These are phyloP conservation scores for Pleurotus platypus DNA, from an alignment of 768 basidiomycete species.

Conservation along the genomic window DNA sequence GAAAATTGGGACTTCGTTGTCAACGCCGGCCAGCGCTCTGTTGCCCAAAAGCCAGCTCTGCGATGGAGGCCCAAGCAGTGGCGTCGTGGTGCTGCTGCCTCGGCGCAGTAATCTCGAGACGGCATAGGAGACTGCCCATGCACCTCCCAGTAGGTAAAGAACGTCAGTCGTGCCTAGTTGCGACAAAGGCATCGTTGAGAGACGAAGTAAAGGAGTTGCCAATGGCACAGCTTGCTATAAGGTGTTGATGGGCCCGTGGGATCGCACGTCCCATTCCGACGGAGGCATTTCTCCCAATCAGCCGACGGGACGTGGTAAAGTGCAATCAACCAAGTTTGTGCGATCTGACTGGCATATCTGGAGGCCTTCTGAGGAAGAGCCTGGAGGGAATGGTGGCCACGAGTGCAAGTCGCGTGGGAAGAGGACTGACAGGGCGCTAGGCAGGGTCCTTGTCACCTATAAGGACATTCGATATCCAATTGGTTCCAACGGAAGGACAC, in stretches of 20 bases:
- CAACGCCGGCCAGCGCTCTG: slow-evolving; percentile 21
- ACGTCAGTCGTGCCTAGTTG: not conserved
- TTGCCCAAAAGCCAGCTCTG: slow-evolving; percentile 40
- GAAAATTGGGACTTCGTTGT: slow-evolving; percentile 28
- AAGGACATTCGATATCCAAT: no score
- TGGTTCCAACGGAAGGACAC: no score
- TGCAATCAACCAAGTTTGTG: no score
- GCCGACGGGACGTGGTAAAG: not conserved
- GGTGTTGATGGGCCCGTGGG: not conserved
- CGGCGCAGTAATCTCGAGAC: not conserved
- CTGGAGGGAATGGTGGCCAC: no score
- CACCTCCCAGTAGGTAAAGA: not conserved
- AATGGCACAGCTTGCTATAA: not conserved
- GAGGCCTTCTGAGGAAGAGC: no score
- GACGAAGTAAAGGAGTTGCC: not conserved
- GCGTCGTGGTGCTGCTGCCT: slow-evolving; percentile 20
- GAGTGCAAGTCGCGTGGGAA: no score
- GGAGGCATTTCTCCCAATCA: not conserved
- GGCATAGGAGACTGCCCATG: not conserved
- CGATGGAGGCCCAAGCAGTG: slow-evolving; percentile 38
- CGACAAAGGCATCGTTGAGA: not conserved
- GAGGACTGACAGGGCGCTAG: no score
- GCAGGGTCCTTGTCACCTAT: no score
- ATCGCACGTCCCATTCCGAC: not conserved
- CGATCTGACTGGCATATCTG: no score